Percentiles rank a stretch among this genome's conserved stretches.
phyloP scores from a whole-genome alignment of 129 eudicot species.

The Logfia minima region DNA sequence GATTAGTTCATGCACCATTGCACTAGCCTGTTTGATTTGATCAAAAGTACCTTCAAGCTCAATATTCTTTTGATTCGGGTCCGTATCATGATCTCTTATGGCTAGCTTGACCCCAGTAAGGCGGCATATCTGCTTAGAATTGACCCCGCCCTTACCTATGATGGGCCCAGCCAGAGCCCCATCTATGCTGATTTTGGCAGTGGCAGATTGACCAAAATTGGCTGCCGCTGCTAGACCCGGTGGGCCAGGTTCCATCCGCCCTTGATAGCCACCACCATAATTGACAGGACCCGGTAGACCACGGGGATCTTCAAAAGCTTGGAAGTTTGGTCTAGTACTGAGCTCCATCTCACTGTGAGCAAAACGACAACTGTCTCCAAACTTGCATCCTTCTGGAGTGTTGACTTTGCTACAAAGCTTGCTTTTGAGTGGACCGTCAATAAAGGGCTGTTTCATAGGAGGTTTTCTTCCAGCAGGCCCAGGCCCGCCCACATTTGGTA shows the following conservation, averaged over 20 bases:
- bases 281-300: constrained; percentile 40
- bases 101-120: constrained; percentile 68
- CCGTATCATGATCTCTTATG: constrained; percentile 64
- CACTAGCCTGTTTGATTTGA: constrained; percentile 74
- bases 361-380: constrained; percentile 66
- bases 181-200: constrained; percentile 74
- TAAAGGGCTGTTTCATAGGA: constrained; percentile 33
- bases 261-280: constrained; percentile 41
- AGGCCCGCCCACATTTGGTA: constrained; percentile 40
- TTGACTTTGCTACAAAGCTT: constrained; percentile 59
- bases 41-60: constrained; percentile 79
- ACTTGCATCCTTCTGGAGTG: constrained; percentile 79
- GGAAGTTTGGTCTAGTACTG: constrained; percentile 29
- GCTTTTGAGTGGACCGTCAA: constrained; percentile 55
- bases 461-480: constrained; percentile 43
- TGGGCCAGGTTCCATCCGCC: constrained; percentile 40
- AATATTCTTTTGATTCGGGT: constrained; percentile 53
- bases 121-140: constrained; percentile 66
- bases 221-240: constrained; percentile 46
- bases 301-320: constrained; percentile 49
- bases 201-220: constrained; percentile 71
- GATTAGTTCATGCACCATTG: constrained; percentile 68
- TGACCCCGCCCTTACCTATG: constrained; percentile 68
- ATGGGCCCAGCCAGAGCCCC: constrained; percentile 69
- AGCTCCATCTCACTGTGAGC: constrained; percentile 68